Conservation (phyloP, 108 stramenopile genomes). For the Fragilaria crotonensis region DNA sequence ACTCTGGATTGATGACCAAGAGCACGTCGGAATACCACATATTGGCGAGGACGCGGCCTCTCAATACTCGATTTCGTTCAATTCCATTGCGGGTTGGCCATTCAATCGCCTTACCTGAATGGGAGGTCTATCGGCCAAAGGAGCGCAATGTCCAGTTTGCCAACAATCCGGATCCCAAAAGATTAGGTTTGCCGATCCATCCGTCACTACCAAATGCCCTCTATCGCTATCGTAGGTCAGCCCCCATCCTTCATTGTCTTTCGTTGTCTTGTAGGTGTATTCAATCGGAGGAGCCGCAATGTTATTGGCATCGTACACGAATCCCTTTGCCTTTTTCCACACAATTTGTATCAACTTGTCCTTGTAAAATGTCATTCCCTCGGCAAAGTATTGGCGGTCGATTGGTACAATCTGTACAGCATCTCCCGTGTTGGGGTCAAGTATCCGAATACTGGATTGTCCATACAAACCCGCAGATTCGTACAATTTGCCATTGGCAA, state of each 20-base stretch:
- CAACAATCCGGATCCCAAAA: constrained; percentile 71
- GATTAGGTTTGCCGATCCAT: constrained; percentile 58
- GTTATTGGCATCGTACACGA: constrained; percentile 61
- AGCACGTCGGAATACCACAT: constrained; percentile 77
- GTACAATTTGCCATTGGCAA: constrained; percentile 49
- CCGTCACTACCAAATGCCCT: constrained; percentile 69
- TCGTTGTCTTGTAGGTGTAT: constrained; percentile 55
- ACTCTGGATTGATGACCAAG: constrained; percentile 70
- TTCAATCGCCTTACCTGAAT: constrained; percentile 41
- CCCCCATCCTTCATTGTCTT: constrained; percentile 69
- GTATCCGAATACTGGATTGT: constrained; percentile 47
- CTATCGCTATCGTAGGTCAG: constrained; percentile 59
- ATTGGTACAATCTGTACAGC: constrained; percentile 39
- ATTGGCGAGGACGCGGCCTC: constrained; percentile 75
- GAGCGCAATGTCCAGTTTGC: background rate
- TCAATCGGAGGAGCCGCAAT: constrained; percentile 24
- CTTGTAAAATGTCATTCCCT: constrained; percentile 57
- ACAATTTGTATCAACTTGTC: constrained; percentile 64
- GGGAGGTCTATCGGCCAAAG: constrained; percentile 4
- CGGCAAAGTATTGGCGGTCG: constrained; percentile 54
- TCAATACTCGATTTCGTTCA: constrained; percentile 83
- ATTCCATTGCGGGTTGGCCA: constrained; percentile 30
- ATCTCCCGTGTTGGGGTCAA: constrained; percentile 56
- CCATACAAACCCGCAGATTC: constrained; percentile 70
- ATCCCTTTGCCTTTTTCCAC: constrained; percentile 60